Base-by-base conservation (phyloP, 83 land plant species). In the Isoetes engelmannii region DNA sequence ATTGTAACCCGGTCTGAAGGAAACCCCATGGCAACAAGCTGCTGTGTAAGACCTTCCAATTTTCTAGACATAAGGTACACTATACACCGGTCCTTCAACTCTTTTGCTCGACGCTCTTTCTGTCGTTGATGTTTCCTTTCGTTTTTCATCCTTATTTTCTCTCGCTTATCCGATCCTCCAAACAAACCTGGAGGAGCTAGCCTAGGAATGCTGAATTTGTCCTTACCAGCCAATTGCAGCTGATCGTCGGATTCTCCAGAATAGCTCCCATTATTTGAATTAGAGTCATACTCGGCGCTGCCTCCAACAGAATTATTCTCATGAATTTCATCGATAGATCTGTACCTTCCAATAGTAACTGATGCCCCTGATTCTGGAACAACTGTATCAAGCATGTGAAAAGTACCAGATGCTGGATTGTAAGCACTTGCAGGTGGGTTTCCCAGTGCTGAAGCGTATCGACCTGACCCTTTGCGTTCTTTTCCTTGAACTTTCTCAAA, bases 201-300 rank as follows among this genome's bases (percentile, higher is more conserved):
- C 19, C 73, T 69, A 37, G 64, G 69, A 50, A 51, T 51, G 20
- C 75, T 28, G 48, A 44, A 28, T 50, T 85, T 85, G n/a, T 88
- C 89, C 53, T 85, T 85, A 9, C 61, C 72, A 48, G 12, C 55
- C 4, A 66, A 10, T n/a, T 73, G 72, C 37, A 49, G 9, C 59
- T 82, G 92, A 42, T 91, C 96, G 67, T 91, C 96, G 28, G 92
- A 86, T 72, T 91, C 92, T n/a, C 85, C 92, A 72, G 96, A 87
- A 71, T 84, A 84, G 76, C 92, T 85, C 47, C 80, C 92, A 69
- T 90, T 83, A 54, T 85, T 90, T 28, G 96, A 90, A 47, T 72
- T 64, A 7, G 87, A 74, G 65, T 90, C 96, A 75, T 63, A 83
- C 50, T 89, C 91, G 9, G 72, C 56, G 2, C 45, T 68, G 7